Base-by-base conservation (phyloP, 2,329 filamentous ascomycete species). In the Verticillium nubilum region DNA sequence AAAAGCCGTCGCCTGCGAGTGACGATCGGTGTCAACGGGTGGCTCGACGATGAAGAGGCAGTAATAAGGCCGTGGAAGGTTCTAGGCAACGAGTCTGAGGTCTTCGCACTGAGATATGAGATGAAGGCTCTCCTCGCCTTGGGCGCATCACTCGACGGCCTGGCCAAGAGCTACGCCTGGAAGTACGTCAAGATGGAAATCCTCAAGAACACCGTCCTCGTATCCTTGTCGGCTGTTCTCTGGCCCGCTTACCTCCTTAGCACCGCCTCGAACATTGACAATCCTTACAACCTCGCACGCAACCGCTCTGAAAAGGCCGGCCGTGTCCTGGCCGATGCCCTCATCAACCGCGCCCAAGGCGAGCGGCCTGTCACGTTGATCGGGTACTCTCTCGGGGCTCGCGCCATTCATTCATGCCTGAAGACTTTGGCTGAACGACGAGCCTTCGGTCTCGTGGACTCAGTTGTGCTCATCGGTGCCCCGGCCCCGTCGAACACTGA, bases 101-200 rank as follows among this genome's bases (percentile, higher is more conserved):
- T 90, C 0, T 97, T 97, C 69, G 92, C 91, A 1, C 77, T 97
- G 5, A 84, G 91, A 3, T 97, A 90, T 76, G 93, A 97, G 73
- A 85, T 94, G 67, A 84, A 90, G 60, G 85, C 89, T 2, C 78
- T 97, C 2, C 78, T 96, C 61, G 85, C 86, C 12, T 83, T 97
- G 0, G 93, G 93, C 0, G 86, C 86, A 59, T 85, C 88, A 1
- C 83, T 97, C 54, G 81, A 85, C 13, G 83, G 81, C 1, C 83
- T 97, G 64, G 86, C 96, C 7, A 84, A 83, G 3, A 90, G 86
- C 6, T 86, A 88, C 47, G 91, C 91, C 1, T 96, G 90, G 89
- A 81, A 80, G 54, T 82, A 86, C 56, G 85, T 92, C 54, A 90
- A 90, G 67, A 76, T 80, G 10, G 88, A 96, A 70, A 87, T 96